Base-by-base conservation (phyloP, 192 early-diverging fungal species). In the Coemansia asiatica region DNA sequence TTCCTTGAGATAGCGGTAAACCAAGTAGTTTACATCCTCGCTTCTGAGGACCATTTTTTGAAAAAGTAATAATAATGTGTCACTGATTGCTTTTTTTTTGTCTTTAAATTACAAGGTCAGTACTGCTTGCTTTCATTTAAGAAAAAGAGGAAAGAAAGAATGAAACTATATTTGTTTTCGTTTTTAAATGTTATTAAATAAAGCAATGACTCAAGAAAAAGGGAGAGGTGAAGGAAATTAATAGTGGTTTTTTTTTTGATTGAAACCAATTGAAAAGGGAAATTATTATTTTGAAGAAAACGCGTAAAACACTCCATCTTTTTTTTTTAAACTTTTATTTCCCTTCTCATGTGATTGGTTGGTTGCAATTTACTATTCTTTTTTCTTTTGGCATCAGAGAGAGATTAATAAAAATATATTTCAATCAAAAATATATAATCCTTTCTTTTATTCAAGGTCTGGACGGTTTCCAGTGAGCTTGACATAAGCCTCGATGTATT, bases 401-500 rank as follows among this genome's bases (percentile, higher is more conserved):
- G n/a, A n/a, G n/a, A n/a, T n/a, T n/a, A n/a, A n/a, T n/a, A n/a
- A n/a, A n/a, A n/a, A n/a, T n/a, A n/a, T n/a, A n/a, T n/a, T n/a
- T n/a, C n/a, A n/a, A n/a, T n/a, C n/a, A n/a, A n/a, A n/a, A n/a
- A n/a, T n/a, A n/a, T n/a, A n/a, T n/a, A n/a, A 33, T 33, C 4
- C 31, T 33, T 6, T 33, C 8, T 22, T 31, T 62, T 71, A 81
- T 67, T 84, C 83, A 15, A 92, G 80, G 35, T 84, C 71, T 7
- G 89, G 84, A 25, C 87, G 84, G 64, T 86, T 84, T 49, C 86
- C 89, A 19, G 90, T 97, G 48, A 98, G 80, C 67, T 94, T 86
- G 69, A 86, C 87, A 69, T 90, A 97, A 13, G 89, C 95, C 64
- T 97, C 91, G 29, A 90, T 83, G 82, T 99, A 99, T 82, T 95